Base-by-base conservation (phyloP, 2,329 filamentous ascomycete genomes). In the Talaromyces sp. region DNA sequence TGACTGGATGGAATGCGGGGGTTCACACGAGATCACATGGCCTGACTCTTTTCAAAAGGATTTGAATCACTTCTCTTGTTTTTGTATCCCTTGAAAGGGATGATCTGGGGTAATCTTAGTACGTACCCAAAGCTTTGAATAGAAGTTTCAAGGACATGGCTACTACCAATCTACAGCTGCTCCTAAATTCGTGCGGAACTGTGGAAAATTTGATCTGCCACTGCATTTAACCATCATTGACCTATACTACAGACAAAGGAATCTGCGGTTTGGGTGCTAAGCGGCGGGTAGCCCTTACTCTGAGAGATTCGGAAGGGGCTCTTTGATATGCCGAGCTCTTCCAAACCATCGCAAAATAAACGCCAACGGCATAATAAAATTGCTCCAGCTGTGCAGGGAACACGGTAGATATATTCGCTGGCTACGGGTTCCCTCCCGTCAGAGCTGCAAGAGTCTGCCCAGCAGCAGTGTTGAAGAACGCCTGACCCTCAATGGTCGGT, bases 1-100 rank as follows among this genome's bases (percentile, higher is more conserved):
- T 25, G 51, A 56, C 31, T 25, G 11, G 19, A 56, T 38, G n/a
- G 53, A 56, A 56, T 56, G 53, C 53, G 29, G 53, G 53, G 53
- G 11, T 22, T 22, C 15, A 34, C 31, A 36, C 31, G 31, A 25
- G 31, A 56, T 56, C 53, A 56, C 31, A 56, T 56, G 53, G 53
- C 11, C 19, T 56, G 53, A 38, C 31, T 38, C 29, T 54, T 19
- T 56, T 56, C n/a, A 11, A 36, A 36, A 56, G 31, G 53, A 54
- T 19, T 29, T 22, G 29, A 34, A 19, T 13, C 0, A 1, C 13
- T 27, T 51, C 25, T 34, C 51, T 34, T 34, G 7, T 34, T n/a
- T 36, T 38, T 11, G 53, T 56, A 36, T 25, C 29, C 31, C 29
- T 56, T 56, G 51, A n/a, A 56, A 56, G 53, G 31, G 53, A 36